Conservation (phyloP, 345 rosid species). For the Lepidium sativum region DNA sequence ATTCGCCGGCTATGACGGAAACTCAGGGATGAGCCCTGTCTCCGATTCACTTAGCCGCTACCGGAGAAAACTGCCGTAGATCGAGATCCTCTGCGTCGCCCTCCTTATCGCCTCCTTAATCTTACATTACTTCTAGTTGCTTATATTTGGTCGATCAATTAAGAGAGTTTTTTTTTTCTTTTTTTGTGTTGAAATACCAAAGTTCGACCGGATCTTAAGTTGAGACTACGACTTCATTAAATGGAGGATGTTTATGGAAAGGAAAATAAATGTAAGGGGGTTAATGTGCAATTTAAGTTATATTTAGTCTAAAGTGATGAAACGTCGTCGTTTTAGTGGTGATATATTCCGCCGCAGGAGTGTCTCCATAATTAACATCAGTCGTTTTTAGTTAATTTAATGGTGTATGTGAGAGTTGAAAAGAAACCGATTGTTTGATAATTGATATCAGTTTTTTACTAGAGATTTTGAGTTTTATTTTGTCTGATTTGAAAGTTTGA, state of each 20-base stretch:
- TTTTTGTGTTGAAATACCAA: no score
- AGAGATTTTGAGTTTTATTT: background rate
- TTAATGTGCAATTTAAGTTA: background rate
- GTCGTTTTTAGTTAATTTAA: background rate
- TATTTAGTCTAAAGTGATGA: background rate
- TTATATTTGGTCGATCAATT: no score
- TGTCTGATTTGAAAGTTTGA: background rate
- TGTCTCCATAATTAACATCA: background rate
- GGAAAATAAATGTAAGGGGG: background rate
- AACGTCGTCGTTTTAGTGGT: background rate
- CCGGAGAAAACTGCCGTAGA: no score
- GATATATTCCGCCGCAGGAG: background rate
- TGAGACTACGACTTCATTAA: no score
- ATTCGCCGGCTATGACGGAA: no score
- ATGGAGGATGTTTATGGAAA: background rate
- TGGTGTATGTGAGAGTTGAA: background rate
- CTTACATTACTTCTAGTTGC: no score
- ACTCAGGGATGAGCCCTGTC: no score
- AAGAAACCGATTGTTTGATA: background rate
- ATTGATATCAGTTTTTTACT: background rate
- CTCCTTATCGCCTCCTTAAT: no score
- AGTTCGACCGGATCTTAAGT: background rate
- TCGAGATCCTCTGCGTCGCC: no score
- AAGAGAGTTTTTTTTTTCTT: no score
- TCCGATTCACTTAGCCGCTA: no score